A percentile compares a stretch with the other conserved stretches of the same genome.
These are phyloP conservation scores for Thalassiosira exigua DNA, from an alignment of 352 stramenopile genomes.

Conservation along the genomic window DNA sequence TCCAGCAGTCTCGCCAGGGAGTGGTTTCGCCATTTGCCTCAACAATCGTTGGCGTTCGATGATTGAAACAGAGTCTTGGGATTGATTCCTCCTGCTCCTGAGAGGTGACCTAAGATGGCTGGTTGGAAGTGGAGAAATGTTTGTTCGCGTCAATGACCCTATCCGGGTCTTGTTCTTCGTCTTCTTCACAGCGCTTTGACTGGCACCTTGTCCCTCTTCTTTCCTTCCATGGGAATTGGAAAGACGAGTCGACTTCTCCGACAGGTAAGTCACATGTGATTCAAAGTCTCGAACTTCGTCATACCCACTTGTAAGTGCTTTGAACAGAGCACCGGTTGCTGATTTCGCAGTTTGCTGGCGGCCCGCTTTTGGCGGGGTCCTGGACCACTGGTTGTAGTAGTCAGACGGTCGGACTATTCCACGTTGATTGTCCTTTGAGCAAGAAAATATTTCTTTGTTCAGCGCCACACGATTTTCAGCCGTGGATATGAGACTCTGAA, in stretches of 20 bases:
- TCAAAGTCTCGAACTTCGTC: slow-evolving; percentile 41
- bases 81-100: slow-evolving; percentile 21
- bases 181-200: slow-evolving; percentile 14
- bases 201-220: background rate
- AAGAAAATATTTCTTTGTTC: slow-evolving; percentile 51
- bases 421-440: slow-evolving; percentile 7
- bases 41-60: slow-evolving; percentile 35
- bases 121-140: slow-evolving; percentile 40
- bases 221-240: slow-evolving; percentile 19
- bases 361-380: background rate
- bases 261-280: slow-evolving; percentile 32
- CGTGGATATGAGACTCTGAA: slow-evolving; percentile 53
- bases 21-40: slow-evolving; percentile 10
- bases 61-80: slow-evolving; percentile 20
- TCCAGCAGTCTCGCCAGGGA: slow-evolving; percentile 13
- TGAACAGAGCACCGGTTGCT: slow-evolving; percentile 56
- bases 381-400: slow-evolving; percentile 48
- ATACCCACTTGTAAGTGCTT: slow-evolving; percentile 48
- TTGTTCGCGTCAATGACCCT: slow-evolving; percentile 11
- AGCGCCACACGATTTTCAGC: slow-evolving; percentile 46
- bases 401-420: slow-evolving; percentile 44
- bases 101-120: slow-evolving; percentile 48
- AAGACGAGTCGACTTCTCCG: slow-evolving; percentile 33
- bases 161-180: too few species aligned
- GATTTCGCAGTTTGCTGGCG: slow-evolving; percentile 25